A percentile compares a stretch with the other conserved stretches of the same genome.
These are phyloP conservation scores for Parachaetomium inaequale DNA, from an alignment of 495 filamentous ascomycete species.

Conservation along the genomic window DNA sequence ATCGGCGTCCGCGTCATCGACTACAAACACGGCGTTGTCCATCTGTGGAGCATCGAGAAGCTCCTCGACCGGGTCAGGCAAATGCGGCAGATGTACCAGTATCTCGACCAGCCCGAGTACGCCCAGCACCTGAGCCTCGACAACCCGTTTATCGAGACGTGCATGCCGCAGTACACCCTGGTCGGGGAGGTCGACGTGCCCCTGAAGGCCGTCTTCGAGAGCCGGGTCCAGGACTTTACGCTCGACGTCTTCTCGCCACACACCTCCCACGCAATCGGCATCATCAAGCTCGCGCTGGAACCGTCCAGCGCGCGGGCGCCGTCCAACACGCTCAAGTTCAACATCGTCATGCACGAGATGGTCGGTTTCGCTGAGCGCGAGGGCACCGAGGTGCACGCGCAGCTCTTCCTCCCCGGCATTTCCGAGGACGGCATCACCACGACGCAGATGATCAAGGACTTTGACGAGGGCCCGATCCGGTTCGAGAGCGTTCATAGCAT, in stretches of 20 bases:
- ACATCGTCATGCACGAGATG: slow-evolving; percentile 98
- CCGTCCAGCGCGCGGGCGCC: slow-evolving; percentile 92
- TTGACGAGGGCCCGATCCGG: slow-evolving; percentile 89
- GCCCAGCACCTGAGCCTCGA: slow-evolving; percentile 74
- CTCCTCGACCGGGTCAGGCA: slow-evolving; percentile 77
- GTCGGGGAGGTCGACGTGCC: slow-evolving; percentile 94
- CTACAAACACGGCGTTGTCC: slow-evolving; percentile 80
- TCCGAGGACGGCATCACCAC: slow-evolving; percentile 91
- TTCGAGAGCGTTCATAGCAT: slow-evolving; percentile 99
- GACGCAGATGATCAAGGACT: slow-evolving; percentile 89
- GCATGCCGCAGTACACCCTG: slow-evolving; percentile 86
- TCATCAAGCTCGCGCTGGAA: slow-evolving; percentile 85
- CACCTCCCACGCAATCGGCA: slow-evolving; percentile 81
- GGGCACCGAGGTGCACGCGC: slow-evolving; percentile 91
- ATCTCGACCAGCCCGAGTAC: slow-evolving; percentile 91
- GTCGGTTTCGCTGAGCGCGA: slow-evolving; percentile 94
- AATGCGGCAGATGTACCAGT: slow-evolving; percentile 97
- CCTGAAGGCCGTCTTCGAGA: slow-evolving; percentile 89
- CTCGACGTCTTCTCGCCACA: slow-evolving; percentile 91
- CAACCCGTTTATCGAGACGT: slow-evolving; percentile 84
- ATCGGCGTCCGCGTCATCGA: slow-evolving; percentile 89
- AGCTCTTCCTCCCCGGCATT: slow-evolving; percentile 89
- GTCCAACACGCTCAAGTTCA: slow-evolving; percentile 92
- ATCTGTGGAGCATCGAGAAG: slow-evolving; percentile 93
- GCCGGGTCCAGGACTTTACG: slow-evolving; percentile 88